These are phyloP conservation scores for Blastobotrys persicus DNA, from an alignment of 1,139 yeast species.

Conservation along the genomic window DNA sequence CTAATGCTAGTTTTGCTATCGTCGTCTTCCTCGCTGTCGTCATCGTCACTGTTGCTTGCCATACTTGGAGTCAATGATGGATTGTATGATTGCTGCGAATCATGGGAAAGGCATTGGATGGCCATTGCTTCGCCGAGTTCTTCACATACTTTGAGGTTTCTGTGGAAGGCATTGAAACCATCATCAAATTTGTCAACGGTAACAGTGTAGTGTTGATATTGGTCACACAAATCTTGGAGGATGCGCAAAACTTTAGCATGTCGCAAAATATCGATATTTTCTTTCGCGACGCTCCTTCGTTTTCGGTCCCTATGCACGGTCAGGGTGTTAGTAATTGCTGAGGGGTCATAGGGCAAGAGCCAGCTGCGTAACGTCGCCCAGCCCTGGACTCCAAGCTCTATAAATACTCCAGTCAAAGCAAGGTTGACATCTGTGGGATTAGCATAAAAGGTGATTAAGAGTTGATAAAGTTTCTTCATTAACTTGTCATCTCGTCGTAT, in stretches of 20 bases:
- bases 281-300: neutral
- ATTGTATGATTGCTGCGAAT: neutral
- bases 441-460: slow-evolving; percentile 25
- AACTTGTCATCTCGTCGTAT: slow-evolving; percentile 23
- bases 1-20: neutral
- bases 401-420: slow-evolving; percentile 27
- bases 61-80: neutral
- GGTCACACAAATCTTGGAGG: slow-evolving; percentile 18
- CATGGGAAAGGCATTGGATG: neutral
- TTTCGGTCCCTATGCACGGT: neutral
- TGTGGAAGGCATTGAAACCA: slow-evolving; percentile 23
- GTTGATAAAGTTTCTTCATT: slow-evolving; percentile 18
- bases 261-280: slow-evolving; percentile 1
- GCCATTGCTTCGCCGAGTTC: slow-evolving; percentile 15
- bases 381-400: slow-evolving; percentile 27
- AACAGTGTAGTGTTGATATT: slow-evolving; percentile 18
- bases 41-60: slow-evolving; percentile 6
- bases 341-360: slow-evolving; percentile 20
- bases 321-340: neutral
- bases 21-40: slow-evolving; percentile 1
- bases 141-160: slow-evolving; percentile 15
- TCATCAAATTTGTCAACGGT: slow-evolving; percentile 20
- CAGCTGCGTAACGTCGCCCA: slow-evolving; percentile 27
- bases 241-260: slow-evolving; percentile 17
- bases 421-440: slow-evolving; percentile 31